These are phyloP conservation scores for Thermoascus crustaceus DNA, from an alignment of 2,329 filamentous ascomycete species.

Conservation along the genomic window DNA sequence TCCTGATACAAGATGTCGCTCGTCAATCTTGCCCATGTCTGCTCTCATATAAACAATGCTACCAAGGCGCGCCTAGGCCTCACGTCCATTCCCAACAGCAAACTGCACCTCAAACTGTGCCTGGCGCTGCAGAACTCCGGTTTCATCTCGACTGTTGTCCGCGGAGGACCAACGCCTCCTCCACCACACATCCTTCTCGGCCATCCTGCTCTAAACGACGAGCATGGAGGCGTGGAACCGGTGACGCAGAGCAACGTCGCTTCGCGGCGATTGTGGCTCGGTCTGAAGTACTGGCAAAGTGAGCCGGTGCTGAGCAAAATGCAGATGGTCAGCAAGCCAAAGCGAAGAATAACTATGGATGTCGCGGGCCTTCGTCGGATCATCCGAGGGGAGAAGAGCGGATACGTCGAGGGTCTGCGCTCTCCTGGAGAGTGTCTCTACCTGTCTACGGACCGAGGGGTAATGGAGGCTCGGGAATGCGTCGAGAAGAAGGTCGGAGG, in stretches of 20 bases:
- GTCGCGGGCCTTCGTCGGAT: slow-evolving; percentile 56
- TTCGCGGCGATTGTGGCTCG: slow-evolving; percentile 71
- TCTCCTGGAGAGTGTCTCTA: slow-evolving; percentile 76
- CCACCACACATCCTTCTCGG: slow-evolving; percentile 46
- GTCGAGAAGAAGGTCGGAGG: slow-evolving; percentile 75
- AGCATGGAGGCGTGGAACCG: slow-evolving; percentile 35
- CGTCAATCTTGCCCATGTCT: slow-evolving; percentile 67
- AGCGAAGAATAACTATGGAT: slow-evolving; percentile 59
- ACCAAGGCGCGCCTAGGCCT: slow-evolving; percentile 73
- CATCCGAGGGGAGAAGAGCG: slow-evolving; percentile 58
- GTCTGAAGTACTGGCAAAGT: slow-evolving; percentile 82
- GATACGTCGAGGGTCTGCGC: slow-evolving; percentile 62
- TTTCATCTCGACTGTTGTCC: slow-evolving; percentile 71
- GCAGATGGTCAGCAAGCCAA: slow-evolving; percentile 63
- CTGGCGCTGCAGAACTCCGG: slow-evolving; percentile 75
- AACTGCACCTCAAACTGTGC: slow-evolving; percentile 67
- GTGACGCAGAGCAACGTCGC: slow-evolving; percentile 66
- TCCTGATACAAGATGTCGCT: slow-evolving; percentile 54
- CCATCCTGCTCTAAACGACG: slow-evolving; percentile 34
- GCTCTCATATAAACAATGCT: slow-evolving; percentile 86
- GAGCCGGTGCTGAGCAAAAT: slow-evolving; percentile 67
- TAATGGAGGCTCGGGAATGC: slow-evolving; percentile 76
- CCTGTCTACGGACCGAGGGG: slow-evolving; percentile 65
- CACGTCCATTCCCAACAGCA: slow-evolving; percentile 72
- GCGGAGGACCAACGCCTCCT: slow-evolving; percentile 56